phyloP scores from a whole-genome alignment of 2,329 filamentous ascomycete genomes.

The Fonsecaea erecta region DNA sequence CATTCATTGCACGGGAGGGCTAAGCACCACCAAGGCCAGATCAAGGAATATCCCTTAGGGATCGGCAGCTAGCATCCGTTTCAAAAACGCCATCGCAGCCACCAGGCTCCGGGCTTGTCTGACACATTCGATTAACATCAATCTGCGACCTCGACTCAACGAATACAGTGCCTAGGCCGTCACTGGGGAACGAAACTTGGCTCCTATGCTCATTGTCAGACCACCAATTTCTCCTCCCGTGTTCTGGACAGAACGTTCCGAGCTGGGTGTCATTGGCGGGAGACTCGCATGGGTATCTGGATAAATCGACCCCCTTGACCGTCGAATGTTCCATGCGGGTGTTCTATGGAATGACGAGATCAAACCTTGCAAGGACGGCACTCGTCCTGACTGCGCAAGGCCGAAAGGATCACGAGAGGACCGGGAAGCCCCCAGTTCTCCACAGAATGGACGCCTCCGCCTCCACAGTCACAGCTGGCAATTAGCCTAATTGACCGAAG shows the following conservation, averaged over 20 bases:
- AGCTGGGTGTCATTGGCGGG: neutral
- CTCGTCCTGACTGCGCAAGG: slow-evolving; percentile 3
- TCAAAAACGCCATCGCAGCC: slow-evolving; percentile 9
- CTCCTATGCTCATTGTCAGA: neutral
- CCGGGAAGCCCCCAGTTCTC: slow-evolving; percentile 10
- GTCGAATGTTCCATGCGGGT: slow-evolving; percentile 27
- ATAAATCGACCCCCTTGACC: slow-evolving; percentile 5
- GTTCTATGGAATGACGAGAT: slow-evolving; percentile 22
- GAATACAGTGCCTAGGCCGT: neutral
- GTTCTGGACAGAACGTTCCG: neutral
- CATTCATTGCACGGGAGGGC: slow-evolving; percentile 5
- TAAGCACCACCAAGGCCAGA: slow-evolving; percentile 15
- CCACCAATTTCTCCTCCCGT: neutral
- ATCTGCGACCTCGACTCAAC: neutral
- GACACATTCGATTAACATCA: neutral
- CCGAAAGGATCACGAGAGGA: slow-evolving; percentile 20
- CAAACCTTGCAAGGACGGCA: neutral
- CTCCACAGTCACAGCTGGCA: slow-evolving; percentile 21
- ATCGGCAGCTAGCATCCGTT: slow-evolving; percentile 30
- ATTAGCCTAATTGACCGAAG: slow-evolving; percentile 16
- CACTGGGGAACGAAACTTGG: neutral
- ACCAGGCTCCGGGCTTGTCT: slow-evolving; percentile 12
- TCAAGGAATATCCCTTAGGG: slow-evolving; percentile 21
- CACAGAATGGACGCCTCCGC: slow-evolving; percentile 18
- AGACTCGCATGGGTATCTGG: slow-evolving; percentile 10